Evolutionary conservation across 78 protist genomes (phyloP), one percentile per base, ranked within the genome.

Genomic region (Protostelium mycophagum): DNA sequence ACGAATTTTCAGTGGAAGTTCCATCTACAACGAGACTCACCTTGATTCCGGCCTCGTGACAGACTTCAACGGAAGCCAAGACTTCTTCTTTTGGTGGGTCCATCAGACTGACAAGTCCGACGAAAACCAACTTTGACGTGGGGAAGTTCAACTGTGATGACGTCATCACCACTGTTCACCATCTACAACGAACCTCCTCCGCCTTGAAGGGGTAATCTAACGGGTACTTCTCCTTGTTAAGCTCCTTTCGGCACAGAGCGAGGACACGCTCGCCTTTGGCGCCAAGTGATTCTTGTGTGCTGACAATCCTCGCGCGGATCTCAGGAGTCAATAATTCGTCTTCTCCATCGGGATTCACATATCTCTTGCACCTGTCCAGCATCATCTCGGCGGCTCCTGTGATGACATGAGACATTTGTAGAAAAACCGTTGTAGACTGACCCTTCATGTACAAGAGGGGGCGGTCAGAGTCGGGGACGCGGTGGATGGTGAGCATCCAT

Each of bases 51-150:
- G 99, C 97, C 9, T 28, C 34, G 29, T 89, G 86, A 92, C 97
- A 95, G 38, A 73, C 28, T 37, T 16, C 51, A 63, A 97, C 91
- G 31, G 95, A 88, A 10, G n/a, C 88, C 34, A 25, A 63, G 38
- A 88, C 89, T 0, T 90, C 92, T 84, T 87, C 83, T 34, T 97
- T 90, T 31, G 99, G 99, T 34, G 99, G 99, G 87, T 99, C 99
- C 28, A 95, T 87, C 51, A 99, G 88, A 1, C 98, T 83, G 35
- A 96, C 25, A 28, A 97, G 29, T n/a, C 99, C 99, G 31, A 94
- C 91, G 63, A 96, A 97, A 34, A 84, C 34, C 28, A 98, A 89
- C 38, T 63, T 94, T 25, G 86, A 84, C 1, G 92, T 94, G 83
- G 96, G 96, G 89, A 90, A 92, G 37, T 92, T 92, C 94, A 90